A percentile compares a stretch with the other conserved stretches of the same genome.
Conservation (phyloP, 2,329 filamentous ascomycete species). For the Fusarium sp. region DNA sequence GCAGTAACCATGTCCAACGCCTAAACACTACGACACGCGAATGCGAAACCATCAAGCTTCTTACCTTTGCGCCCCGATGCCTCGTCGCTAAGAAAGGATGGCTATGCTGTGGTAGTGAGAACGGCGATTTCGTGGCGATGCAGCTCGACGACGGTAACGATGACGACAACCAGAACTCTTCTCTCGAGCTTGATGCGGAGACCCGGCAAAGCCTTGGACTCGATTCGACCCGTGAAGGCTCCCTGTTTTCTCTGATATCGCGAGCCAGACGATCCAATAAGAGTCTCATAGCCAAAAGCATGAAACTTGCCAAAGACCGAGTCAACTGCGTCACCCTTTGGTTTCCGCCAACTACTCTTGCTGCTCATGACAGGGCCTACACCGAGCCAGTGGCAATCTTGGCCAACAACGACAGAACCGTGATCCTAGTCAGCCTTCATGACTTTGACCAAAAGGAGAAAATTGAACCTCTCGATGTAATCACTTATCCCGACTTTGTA, state of each 20-base stretch:
- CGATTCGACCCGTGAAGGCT: slow-evolving; percentile 49
- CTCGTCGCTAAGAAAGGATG: slow-evolving; percentile 88
- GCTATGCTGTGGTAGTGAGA: slow-evolving; percentile 90
- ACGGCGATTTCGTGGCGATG: slow-evolving; percentile 88
- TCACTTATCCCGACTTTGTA: slow-evolving; percentile 85
- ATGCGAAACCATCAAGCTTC: slow-evolving; percentile 77
- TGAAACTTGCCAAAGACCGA: slow-evolving; percentile 68
- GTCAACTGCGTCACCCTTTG: slow-evolving; percentile 76
- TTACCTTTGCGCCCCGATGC: slow-evolving; percentile 83
- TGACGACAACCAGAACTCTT: slow-evolving; percentile 39
- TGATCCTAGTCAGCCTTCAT: slow-evolving; percentile 83
- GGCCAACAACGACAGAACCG: slow-evolving; percentile 91
- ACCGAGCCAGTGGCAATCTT: slow-evolving; percentile 73
- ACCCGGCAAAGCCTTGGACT: slow-evolving; percentile 47
- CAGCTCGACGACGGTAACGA: slow-evolving; percentile 62
- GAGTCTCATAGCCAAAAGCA: slow-evolving; percentile 61
- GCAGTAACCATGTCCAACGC: slow-evolving; percentile 73
- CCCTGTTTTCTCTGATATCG: slow-evolving; percentile 51
- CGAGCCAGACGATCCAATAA: slow-evolving; percentile 57
- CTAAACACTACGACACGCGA: slow-evolving; percentile 77
- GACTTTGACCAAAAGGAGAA: slow-evolving; percentile 61
- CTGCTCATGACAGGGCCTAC: slow-evolving; percentile 55
- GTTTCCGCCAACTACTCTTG: slow-evolving; percentile 59
- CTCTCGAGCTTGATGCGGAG: slow-evolving; percentile 49
- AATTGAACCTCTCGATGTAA: slow-evolving; percentile 72